phyloP scores from a whole-genome alignment of 148 eudicot genomes.

The Bassia scoparia region DNA sequence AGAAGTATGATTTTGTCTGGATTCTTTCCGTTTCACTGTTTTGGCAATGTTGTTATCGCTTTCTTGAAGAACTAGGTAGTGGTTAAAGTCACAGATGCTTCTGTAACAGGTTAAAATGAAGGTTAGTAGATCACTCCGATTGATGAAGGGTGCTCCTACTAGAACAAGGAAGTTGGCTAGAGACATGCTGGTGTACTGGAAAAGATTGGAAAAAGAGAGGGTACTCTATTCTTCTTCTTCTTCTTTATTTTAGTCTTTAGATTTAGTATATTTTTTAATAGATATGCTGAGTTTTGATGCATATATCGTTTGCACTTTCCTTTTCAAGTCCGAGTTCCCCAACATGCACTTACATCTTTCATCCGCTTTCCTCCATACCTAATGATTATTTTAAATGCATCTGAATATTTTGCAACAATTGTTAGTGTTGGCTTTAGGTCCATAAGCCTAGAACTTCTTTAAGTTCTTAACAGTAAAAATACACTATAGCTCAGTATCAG shows the following conservation, averaged over 20 bases:
- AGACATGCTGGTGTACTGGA: constrained; percentile 95
- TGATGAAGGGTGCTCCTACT: constrained; percentile 73
- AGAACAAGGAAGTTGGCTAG: constrained; percentile 91
- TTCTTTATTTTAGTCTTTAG: too few species aligned
- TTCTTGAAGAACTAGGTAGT: constrained; percentile 2
- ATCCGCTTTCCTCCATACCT: constrained; percentile 1
- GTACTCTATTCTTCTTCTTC: constrained; percentile 34
- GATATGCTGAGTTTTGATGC: neutral
- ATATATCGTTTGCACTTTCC: neutral
- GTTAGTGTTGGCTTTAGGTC: too few species aligned
- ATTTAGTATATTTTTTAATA: neutral
- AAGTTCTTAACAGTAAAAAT: too few species aligned
- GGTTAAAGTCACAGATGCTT: constrained; percentile 13
- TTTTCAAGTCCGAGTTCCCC: constrained; percentile 8
- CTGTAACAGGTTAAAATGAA: constrained; percentile 79
- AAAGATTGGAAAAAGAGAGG: constrained; percentile 95
- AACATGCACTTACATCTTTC: neutral
- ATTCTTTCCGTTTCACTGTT: neutral
- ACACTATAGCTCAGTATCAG: too few species aligned
- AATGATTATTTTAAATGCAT: neutral
- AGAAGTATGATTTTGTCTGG: constrained; percentile 54
- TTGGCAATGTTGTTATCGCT: constrained; percentile 6
- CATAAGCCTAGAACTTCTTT: too few species aligned
- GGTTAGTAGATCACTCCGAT: constrained; percentile 74
- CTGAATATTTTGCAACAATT: neutral